Evolutionary conservation across 1,284 basidiomycete species (phyloP), one percentile per base, ranked within the genome.

Genomic region (Mycena citricolor): DNA sequence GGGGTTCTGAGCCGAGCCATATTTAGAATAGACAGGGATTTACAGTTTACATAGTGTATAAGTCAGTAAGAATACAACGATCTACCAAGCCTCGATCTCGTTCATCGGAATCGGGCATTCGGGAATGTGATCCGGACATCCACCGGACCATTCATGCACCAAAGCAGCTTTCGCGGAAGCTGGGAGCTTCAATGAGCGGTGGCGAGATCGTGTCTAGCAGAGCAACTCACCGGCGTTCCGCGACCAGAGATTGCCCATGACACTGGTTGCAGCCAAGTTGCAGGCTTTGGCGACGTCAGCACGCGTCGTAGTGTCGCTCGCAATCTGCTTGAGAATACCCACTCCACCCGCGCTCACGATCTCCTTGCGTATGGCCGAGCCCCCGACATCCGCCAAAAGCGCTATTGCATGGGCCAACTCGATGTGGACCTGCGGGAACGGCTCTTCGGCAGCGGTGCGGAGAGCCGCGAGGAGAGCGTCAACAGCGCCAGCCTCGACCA

Each of bases 321-420:
- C 50, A 2, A 62, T 51, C 23, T 34, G 42, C 28, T 57, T 58
- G 7, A 62, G 45, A 30, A 61, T 61, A 7, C 52, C 49, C 33
- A 61, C 57, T 0, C 57, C 58, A 8, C 59, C 60, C 2, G 60
- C 59, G 21, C 51, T 62, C 11, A 56, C 47, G 22, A 61, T 61
- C 35, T 62, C 57, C 42, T 61, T 61, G 13, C 57, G 40, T 32
- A 62, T 61, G 4, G 58, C 28, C 6, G 49, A 24, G 2, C 58
- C 59, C 2, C 60, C 60, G 28, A 62, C 58, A 46, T 62, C 60
- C 7, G 47, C 45, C 8, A 62, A 53, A 11, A 58, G 47, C 16
- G 59, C 57, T 8, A 61, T 52, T 5, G 58, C 60, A 21, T 59
- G 42, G 2, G 60, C 57, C 4, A 60, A 41, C 32, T 62, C 58